Percentiles rank a stretch among this genome's conserved stretches.
Evolutionary conservation across 371 early-diverging fungal species (phyloP).

Genomic region (Phascolomyces articulosus): DNA sequence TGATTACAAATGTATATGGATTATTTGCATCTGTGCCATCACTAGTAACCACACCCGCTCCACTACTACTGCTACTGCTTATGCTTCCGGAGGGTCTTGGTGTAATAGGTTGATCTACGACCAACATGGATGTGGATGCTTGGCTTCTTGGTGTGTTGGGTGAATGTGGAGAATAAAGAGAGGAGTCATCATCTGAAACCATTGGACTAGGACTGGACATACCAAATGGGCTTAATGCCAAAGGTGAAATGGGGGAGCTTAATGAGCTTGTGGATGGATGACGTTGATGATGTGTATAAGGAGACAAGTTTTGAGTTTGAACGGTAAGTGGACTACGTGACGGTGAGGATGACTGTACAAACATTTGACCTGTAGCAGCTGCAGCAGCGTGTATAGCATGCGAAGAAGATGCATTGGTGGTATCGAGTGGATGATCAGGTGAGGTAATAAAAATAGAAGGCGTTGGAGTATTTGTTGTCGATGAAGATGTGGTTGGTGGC

Average conservation of each 20-base stretch:
- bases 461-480: constrained; percentile 32
- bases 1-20: constrained; percentile 7
- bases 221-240: constrained; percentile 13
- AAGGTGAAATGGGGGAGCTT: constrained; percentile 11
- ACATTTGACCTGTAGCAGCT: neutral
- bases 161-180: constrained; percentile 32
- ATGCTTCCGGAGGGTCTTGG: constrained; percentile 12
- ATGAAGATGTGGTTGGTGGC: constrained; percentile 23
- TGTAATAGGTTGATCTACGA: constrained; percentile 12
- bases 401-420: neutral
- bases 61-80: neutral
- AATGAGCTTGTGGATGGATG: constrained; percentile 2
- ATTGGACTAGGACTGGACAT: constrained; percentile 23
- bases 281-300: constrained; percentile 8
- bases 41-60: neutral
- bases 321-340: constrained; percentile 17
- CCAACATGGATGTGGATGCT: constrained; percentile 6
- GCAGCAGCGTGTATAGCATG: neutral
- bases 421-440: constrained; percentile 34
- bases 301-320: constrained; percentile 21
- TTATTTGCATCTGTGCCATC: neutral
- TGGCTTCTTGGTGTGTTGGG: constrained; percentile 25
- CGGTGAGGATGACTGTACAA: neutral
- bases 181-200: constrained; percentile 31
- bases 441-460: constrained; percentile 68